These are phyloP conservation scores for Zygnema circumcarinatum DNA, from an alignment of 139 green algal genomes.

Conservation along the genomic window DNA sequence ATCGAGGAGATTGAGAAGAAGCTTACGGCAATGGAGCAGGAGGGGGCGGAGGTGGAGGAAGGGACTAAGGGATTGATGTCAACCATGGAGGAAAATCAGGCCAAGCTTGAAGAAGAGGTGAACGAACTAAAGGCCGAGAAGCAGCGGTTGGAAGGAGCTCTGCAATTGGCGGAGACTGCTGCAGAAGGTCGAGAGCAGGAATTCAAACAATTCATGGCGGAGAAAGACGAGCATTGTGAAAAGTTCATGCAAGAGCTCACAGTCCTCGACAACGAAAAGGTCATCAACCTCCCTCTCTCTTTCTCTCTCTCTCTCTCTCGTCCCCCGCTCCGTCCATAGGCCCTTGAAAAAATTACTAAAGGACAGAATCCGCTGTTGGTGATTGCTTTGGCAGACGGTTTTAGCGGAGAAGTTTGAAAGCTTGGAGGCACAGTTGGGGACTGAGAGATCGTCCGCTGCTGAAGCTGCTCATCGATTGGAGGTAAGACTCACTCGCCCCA, in stretches of 20 bases:
- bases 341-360: too few species aligned
- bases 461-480: too few species aligned
- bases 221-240: conserved; percentile 14
- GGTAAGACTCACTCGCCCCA: too few species aligned
- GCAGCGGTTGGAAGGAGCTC: not conserved
- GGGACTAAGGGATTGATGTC: not conserved
- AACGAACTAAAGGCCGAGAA: not conserved
- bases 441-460: too few species aligned
- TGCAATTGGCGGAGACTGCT: not conserved
- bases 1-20: conserved; percentile 2
- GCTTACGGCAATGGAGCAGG: conserved; percentile 7
- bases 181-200: conserved; percentile 6
- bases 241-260: conserved; percentile 54
- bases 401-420: too few species aligned
- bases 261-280: conserved; percentile 61
- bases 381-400: too few species aligned
- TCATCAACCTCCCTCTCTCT: not conserved
- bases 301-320: not conserved
- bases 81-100: not conserved
- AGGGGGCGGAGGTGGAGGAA: not conserved
- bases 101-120: not conserved
- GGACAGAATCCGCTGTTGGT: too few species aligned
- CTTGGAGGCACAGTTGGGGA: too few species aligned
- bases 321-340: not conserved
- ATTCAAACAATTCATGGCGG: not conserved